Conservation (phyloP, 352 stramenopile genomes). For the Pythium pyrilobum region DNA sequence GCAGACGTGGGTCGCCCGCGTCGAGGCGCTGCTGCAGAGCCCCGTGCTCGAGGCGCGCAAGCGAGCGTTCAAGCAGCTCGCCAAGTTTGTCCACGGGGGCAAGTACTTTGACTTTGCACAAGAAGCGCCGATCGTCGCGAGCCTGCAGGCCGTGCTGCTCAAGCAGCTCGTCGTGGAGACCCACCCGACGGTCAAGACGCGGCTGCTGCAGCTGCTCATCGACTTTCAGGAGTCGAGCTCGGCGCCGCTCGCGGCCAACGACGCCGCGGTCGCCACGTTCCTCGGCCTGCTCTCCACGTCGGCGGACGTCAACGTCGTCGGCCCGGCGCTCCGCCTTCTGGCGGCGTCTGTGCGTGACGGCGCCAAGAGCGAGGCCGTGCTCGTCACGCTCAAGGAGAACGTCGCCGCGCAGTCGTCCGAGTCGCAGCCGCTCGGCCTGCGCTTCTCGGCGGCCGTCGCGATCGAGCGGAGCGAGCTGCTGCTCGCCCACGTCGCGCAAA, state of each 20-base stretch:
- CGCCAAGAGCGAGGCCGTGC: neutral
- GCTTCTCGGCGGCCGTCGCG: constrained; percentile 45
- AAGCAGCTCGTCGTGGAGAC: constrained; percentile 50
- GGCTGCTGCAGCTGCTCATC: constrained; percentile 49
- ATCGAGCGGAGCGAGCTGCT: constrained; percentile 47
- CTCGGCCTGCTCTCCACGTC: constrained; percentile 29
- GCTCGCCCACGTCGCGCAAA: constrained; percentile 8
- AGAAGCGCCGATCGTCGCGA: constrained; percentile 1
- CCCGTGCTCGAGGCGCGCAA: constrained; percentile 60
- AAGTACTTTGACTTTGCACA: constrained; percentile 8
- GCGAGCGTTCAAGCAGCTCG: constrained; percentile 47
- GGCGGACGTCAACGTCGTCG: constrained; percentile 45
- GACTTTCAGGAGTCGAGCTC: constrained; percentile 23
- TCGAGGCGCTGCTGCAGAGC: constrained; percentile 30
- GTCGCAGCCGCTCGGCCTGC: constrained; percentile 52
- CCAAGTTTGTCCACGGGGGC: constrained; percentile 13
- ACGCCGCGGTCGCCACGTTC: constrained; percentile 4
- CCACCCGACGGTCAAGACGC: constrained; percentile 58
- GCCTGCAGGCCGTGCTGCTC: constrained; percentile 35
- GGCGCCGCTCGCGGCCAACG: constrained; percentile 18
- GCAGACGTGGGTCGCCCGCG: constrained; percentile 6
- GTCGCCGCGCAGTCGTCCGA: constrained; percentile 43
- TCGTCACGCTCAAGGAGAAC: constrained; percentile 22
- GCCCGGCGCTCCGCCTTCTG: constrained; percentile 56
- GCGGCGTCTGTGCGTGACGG: constrained; percentile 29